Evolutionary conservation across 495 filamentous ascomycete species (phyloP).

Genomic region (Xylaria venustula): DNA sequence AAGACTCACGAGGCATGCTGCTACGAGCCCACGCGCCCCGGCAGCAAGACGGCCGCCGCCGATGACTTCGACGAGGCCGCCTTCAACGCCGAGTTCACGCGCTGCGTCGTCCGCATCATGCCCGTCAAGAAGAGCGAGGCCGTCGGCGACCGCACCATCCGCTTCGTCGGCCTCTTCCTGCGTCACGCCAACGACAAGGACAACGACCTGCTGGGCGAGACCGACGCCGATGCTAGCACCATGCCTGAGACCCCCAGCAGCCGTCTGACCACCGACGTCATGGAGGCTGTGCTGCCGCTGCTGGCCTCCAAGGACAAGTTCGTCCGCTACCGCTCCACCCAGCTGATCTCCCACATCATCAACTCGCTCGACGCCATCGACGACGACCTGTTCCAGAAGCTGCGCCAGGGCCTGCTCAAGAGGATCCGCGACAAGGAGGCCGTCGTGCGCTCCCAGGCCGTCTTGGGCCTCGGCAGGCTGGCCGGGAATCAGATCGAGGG

Average conservation of each 20-base stretch:
- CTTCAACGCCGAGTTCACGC: slow-evolving; percentile 80
- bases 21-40: slow-evolving; percentile 63
- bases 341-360: slow-evolving; percentile 80
- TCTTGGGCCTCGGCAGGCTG: slow-evolving; percentile 78
- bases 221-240: slow-evolving; percentile 56
- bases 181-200: slow-evolving; percentile 82
- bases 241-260: slow-evolving; percentile 78
- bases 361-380: slow-evolving; percentile 90
- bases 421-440: slow-evolving; percentile 91
- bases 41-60: slow-evolving; percentile 36
- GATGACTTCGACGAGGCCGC: slow-evolving; percentile 75
- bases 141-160: slow-evolving; percentile 79
- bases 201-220: slow-evolving; percentile 49
- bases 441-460: slow-evolving; percentile 90
- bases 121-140: slow-evolving; percentile 88
- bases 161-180: slow-evolving; percentile 84
- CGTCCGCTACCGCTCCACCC: slow-evolving; percentile 85
- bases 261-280: slow-evolving; percentile 69
- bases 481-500: slow-evolving; percentile 78
- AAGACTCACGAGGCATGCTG: slow-evolving; percentile 88
- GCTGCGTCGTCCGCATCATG: slow-evolving; percentile 79
- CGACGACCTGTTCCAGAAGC: slow-evolving; percentile 79
- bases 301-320: slow-evolving; percentile 84
- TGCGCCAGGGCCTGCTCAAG: slow-evolving; percentile 73
- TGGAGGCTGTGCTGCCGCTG: slow-evolving; percentile 66